phyloP scores from a whole-genome alignment of 441 rosid species.

The Hura crepitans region DNA sequence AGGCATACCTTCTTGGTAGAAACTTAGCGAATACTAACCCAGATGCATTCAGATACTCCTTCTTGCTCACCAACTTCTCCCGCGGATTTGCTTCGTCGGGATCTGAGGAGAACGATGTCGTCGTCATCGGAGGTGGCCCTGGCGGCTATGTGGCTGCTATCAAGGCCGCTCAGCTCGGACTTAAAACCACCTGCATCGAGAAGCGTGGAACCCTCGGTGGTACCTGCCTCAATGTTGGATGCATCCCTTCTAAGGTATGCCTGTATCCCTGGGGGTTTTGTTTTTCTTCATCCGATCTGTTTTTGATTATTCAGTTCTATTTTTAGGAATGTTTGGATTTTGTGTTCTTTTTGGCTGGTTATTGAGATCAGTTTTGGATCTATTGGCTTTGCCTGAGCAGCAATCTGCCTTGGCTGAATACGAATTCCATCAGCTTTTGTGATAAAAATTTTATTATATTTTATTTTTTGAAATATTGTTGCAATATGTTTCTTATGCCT shows the following conservation, averaged over 20 bases:
- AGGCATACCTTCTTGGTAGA: conserved; percentile 51
- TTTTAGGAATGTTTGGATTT: background rate
- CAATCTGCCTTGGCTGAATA: background rate
- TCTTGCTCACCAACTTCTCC: conserved; percentile 46
- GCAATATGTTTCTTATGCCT: too few relatives aligned
- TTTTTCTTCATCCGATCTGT: background rate
- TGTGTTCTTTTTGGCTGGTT: background rate
- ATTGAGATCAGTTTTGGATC: background rate
- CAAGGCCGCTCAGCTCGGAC: conserved; percentile 94
- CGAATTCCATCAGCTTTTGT: background rate
- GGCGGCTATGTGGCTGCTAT: conserved; percentile 99
- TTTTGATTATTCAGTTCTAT: too few relatives aligned
- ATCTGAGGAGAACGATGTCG: conserved; percentile 95
- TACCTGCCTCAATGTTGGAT: conserved; percentile 96
- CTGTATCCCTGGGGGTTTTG: background rate
- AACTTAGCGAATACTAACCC: conserved; percentile 41
- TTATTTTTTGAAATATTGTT: too few relatives aligned
- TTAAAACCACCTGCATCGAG: conserved; percentile 93
- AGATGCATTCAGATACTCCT: conserved; percentile 53
- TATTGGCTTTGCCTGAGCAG: background rate
- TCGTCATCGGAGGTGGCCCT: conserved; percentile 93
- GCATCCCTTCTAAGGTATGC: conserved; percentile 92
- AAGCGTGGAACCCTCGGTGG: conserved; percentile 95
- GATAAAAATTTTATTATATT: background rate
- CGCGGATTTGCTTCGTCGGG: conserved; percentile 78